These are phyloP conservation scores for Boehmeria nivea DNA, from an alignment of 306 rosid genomes.

Conservation along the genomic window DNA sequence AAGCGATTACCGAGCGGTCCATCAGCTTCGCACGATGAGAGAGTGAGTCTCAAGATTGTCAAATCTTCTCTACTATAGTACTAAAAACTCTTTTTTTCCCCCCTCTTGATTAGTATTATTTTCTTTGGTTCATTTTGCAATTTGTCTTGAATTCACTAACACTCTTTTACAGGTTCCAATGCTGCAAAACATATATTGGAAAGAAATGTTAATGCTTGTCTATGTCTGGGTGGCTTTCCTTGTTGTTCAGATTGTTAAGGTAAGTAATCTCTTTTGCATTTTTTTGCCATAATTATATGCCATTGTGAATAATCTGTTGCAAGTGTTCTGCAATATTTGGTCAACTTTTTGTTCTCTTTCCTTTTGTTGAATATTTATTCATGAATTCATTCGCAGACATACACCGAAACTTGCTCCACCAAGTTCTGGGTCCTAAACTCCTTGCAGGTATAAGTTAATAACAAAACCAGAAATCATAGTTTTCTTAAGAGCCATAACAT, in stretches of 20 bases:
- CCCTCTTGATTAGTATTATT: not conserved
- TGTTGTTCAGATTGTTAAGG: conserved; percentile 71
- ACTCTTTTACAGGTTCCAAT: conserved; percentile 37
- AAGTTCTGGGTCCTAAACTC: conserved; percentile 65
- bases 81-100: not conserved
- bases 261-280: conserved; percentile 15
- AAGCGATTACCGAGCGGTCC: conserved; percentile 58
- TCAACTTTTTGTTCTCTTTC: not conserved
- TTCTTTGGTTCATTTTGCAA: not conserved
- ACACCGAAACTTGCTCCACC: conserved; percentile 59
- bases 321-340: not conserved
- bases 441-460: too few species aligned
- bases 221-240: conserved; percentile 83
- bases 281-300: not conserved
- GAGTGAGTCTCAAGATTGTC: conserved; percentile 36
- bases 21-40: conserved; percentile 43
- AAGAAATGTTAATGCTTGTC: conserved; percentile 52
- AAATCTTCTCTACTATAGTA: not conserved
- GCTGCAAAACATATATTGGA: conserved; percentile 52
- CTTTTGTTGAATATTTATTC: not conserved
- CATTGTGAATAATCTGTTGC: not conserved
- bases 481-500: too few species aligned
- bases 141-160: conserved; percentile 6
- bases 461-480: too few species aligned
- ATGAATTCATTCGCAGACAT: conserved; percentile 49